Evolutionary conservation across 208 protist genomes (phyloP).

Genomic region (Wallacemonas collosoma): DNA sequence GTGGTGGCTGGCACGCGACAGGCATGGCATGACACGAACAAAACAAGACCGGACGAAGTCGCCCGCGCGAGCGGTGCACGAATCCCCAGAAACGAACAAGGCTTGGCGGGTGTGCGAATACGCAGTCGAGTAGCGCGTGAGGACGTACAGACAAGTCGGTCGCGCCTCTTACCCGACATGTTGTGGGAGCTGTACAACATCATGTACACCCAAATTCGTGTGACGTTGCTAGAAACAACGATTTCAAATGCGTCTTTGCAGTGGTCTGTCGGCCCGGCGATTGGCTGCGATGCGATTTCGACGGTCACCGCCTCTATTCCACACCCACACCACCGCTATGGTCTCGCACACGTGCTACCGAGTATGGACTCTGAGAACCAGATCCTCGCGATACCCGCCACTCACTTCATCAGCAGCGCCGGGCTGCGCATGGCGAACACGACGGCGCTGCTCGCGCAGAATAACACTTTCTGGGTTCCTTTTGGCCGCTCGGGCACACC

Average conservation of each 20-base stretch:
- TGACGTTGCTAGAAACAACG: constrained; percentile 28
- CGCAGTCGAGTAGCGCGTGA: too few species aligned
- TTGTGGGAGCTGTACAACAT: constrained; percentile 15
- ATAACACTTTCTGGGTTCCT: neutral
- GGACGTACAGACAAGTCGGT: neutral
- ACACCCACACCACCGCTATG: constrained; percentile 26
- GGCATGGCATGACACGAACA: too few species aligned
- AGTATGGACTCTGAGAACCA: constrained; percentile 24
- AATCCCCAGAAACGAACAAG: too few species aligned
- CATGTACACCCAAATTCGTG: constrained; percentile 9
- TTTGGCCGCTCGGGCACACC: neutral
- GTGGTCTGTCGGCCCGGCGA: constrained; percentile 36
- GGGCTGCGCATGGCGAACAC: constrained; percentile 42
- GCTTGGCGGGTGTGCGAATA: too few species aligned
- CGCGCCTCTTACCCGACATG: constrained; percentile 1
- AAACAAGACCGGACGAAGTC: too few species aligned
- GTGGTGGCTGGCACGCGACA: too few species aligned
- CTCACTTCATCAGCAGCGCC: constrained; percentile 16
- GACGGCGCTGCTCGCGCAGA: constrained; percentile 10
- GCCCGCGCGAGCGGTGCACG: too few species aligned
- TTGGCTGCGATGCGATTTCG: constrained; percentile 28
- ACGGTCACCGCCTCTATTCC: constrained; percentile 30
- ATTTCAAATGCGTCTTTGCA: constrained; percentile 30
- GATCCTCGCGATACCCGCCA: constrained; percentile 23
- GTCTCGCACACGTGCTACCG: constrained; percentile 32